phyloP scores from a whole-genome alignment of 768 basidiomycete genomes.

The Boletales sp. region DNA sequence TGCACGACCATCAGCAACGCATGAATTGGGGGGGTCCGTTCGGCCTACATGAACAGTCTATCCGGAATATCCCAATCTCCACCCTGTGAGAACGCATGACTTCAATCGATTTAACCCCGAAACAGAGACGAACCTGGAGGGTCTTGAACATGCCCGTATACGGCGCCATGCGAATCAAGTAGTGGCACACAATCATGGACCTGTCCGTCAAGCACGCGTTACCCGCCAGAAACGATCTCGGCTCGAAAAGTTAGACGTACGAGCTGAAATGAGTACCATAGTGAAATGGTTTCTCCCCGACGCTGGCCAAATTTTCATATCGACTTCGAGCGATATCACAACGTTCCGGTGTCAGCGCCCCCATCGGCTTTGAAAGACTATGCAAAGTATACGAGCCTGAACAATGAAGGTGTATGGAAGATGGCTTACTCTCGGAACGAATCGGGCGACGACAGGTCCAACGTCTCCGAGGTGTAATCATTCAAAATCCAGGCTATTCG shows the following conservation, averaged over 20 bases:
- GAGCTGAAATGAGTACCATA: slow-evolving; percentile 96
- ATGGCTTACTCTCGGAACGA: slow-evolving; percentile 69
- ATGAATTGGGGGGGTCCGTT: neutral
- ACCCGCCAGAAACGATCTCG: neutral
- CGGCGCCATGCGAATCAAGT: slow-evolving; percentile 83
- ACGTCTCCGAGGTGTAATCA: slow-evolving; percentile 70
- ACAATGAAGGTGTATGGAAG: neutral
- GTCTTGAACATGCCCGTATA: slow-evolving; percentile 96
- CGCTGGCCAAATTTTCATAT: slow-evolving; percentile 70
- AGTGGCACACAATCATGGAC: slow-evolving; percentile 96
- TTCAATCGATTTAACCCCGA: neutral
- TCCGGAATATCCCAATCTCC: slow-evolving; percentile 95
- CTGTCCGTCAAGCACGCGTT: slow-evolving; percentile 8
- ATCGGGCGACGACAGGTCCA: slow-evolving; percentile 60
- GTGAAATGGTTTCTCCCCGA: slow-evolving; percentile 86
- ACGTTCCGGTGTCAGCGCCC: slow-evolving; percentile 73
- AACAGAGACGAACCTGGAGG: slow-evolving; percentile 45
- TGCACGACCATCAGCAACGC: slow-evolving; percentile 6
- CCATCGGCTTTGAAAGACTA: slow-evolving; percentile 89
- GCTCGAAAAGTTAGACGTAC: slow-evolving; percentile 2
- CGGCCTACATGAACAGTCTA: slow-evolving; percentile 67
- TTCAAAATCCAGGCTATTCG: slow-evolving; percentile 78
- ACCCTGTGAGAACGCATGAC: slow-evolving; percentile 47
- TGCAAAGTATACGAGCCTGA: neutral
- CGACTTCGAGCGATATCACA: slow-evolving; percentile 72